Conservation (phyloP, 148 eudicot species). For the Talinum fruticosum region DNA sequence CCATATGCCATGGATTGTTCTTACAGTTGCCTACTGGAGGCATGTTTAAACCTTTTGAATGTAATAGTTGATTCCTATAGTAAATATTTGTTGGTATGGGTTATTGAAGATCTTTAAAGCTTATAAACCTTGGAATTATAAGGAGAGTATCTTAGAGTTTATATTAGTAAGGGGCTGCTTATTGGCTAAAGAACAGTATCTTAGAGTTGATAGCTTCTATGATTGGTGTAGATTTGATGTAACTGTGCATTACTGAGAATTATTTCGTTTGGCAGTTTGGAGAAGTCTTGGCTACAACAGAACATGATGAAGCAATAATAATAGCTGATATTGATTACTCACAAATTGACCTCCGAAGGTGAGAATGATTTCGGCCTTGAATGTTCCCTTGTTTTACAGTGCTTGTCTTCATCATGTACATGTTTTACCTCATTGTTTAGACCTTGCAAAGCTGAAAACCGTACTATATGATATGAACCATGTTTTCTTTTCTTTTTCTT, state of each 20-base stretch:
- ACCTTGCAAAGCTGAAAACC: neutral
- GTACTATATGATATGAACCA: no score
- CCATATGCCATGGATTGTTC: neutral
- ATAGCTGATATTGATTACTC: constrained; percentile 81
- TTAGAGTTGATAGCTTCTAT: neutral
- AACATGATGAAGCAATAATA: constrained; percentile 68
- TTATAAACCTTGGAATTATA: no score
- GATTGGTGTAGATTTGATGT: no score
- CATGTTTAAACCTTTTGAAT: neutral
- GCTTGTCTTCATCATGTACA: neutral
- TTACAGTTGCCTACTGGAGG: neutral
- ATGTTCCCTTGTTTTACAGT: neutral
- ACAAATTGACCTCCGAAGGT: constrained; percentile 69
- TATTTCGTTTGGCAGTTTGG: constrained; percentile 57
- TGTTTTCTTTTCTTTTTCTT: no score
- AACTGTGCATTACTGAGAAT: neutral
- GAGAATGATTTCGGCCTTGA: constrained; percentile 5
- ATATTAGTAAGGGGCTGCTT: neutral
- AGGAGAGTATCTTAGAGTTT: neutral
- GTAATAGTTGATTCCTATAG: neutral
- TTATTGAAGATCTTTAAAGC: no score
- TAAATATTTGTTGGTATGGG: no score
- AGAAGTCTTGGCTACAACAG: constrained; percentile 80
- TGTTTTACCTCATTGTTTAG: neutral
- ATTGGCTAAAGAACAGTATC: neutral